Percentiles rank a stretch among this genome's conserved stretches.
These are phyloP conservation scores for Malassezia japonica DNA, from an alignment of 1,284 basidiomycete species.

Conservation along the genomic window DNA sequence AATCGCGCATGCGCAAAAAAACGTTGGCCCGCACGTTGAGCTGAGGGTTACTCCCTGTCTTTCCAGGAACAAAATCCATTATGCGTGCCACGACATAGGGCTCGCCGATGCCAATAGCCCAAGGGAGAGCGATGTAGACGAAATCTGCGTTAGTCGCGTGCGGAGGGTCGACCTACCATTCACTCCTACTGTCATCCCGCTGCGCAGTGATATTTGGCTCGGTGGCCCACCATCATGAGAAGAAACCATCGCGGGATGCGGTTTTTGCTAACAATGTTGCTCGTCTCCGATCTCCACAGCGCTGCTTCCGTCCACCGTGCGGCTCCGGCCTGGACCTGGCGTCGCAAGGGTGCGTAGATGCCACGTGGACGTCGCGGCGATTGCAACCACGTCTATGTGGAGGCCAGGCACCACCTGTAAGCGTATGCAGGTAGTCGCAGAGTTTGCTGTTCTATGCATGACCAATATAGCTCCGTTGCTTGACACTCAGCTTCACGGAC, in stretches of 20 bases:
- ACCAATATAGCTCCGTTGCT: too few relatives aligned
- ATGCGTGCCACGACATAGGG: slow-evolving; percentile 84
- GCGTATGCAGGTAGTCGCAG: too few relatives aligned
- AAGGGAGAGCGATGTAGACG: slow-evolving; percentile 73
- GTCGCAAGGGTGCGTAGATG: too few relatives aligned
- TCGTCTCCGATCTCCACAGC: too few relatives aligned
- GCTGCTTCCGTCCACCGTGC: too few relatives aligned
- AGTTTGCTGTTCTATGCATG: too few relatives aligned
- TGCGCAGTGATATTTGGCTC: slow-evolving; percentile 19
- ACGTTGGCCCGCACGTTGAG: slow-evolving; percentile 68
- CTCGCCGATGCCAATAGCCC: slow-evolving; percentile 75
- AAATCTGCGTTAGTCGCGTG: background rate
- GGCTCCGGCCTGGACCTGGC: too few relatives aligned
- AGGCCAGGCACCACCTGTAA: too few relatives aligned
- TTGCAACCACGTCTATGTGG: too few relatives aligned
- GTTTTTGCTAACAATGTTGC: too few relatives aligned
- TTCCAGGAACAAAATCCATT: slow-evolving; percentile 80
- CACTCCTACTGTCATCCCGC: slow-evolving; percentile 34
- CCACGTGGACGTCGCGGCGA: background rate
- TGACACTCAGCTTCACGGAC: too few relatives aligned
- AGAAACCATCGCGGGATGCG: background rate
- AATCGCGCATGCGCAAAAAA: slow-evolving; percentile 84
- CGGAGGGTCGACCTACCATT: slow-evolving; percentile 25
- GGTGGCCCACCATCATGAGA: background rate
- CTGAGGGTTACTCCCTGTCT: slow-evolving; percentile 53